Base-by-base conservation (phyloP, 768 basidiomycete species). In the Suillus cothurnatus region DNA sequence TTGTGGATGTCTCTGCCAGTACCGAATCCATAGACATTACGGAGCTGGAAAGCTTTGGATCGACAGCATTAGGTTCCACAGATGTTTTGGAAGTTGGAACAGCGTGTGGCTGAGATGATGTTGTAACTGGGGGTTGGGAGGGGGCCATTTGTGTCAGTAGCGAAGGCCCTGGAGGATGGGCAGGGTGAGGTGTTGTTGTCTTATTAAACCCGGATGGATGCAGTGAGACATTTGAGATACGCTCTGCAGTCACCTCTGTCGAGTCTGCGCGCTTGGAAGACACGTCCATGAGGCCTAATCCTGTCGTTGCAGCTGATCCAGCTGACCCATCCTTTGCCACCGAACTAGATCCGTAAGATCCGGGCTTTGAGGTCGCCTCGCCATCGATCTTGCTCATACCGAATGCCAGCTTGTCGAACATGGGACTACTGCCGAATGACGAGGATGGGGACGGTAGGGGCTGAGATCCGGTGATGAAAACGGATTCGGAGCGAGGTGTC, bases 381-480 rank as follows among this genome's bases (percentile, higher is more conserved):
- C 80, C 81, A 26, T 88, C 92, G 71, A 98, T 96, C 78, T 89
- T 93, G 79, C 85, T 90, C 97, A 99, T 99, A 3, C 88, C 90
- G 71, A 99, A 97, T 0, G 88, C 89, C 82, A 89, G 93, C 69
- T 90, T 91, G 82, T 97, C 96, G 57, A 96, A 79, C 76, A 84
- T 86, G 15, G 93, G 91, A 61, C 87, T 87, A 26, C 85, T 81
- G 53, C 82, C 86, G 71, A 86, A 90, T 5, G 90, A 89, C 36
- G 89, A 91, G 19, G 87, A 88, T 0, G 92, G 92, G 3, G 92
- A 93, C 0, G 97, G 97, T 6, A 99, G 83, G 0, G 97, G 97
- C 73, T 95, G 97, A 0, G 92, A 94, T 34, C 92, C 94, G 6
- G 94, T 97, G 76, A 98, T 97, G 81, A 92, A 88, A 58, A 90